Evolutionary conservation across 148 eudicot genomes (phyloP).

Genomic region (Rhododendron ovatum): DNA sequence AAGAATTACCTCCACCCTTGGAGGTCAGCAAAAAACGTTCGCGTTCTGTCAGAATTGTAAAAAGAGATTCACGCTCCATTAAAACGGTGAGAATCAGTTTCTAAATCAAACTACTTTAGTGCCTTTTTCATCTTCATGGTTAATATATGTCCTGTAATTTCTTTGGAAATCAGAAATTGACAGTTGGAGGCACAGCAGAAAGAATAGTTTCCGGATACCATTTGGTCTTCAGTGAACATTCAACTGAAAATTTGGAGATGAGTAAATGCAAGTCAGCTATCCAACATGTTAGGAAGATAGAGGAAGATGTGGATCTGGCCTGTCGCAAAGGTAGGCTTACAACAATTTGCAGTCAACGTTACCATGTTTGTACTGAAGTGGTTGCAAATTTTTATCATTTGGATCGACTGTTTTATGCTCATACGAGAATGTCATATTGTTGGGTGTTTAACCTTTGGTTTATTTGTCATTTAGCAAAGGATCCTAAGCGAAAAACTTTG

Average conservation of each 20-base stretch:
- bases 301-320: slow-evolving; percentile 70
- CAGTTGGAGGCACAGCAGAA: slow-evolving; percentile 77
- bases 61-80: slow-evolving; percentile 84
- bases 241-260: slow-evolving; percentile 68
- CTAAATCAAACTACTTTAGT: not conserved
- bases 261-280: slow-evolving; percentile 76
- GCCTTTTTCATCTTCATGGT: not conserved
- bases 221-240: slow-evolving; percentile 59
- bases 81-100: slow-evolving; percentile 55
- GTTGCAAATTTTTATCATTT: not conserved
- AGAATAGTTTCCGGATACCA: slow-evolving; percentile 87
- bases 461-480: slow-evolving; percentile 52
- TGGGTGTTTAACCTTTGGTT: slow-evolving; percentile 17
- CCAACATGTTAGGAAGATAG: slow-evolving; percentile 75
- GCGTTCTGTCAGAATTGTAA: slow-evolving; percentile 74
- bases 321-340: slow-evolving; percentile 59
- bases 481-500: slow-evolving; percentile 70
- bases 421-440: not conserved
- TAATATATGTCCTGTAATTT: not conserved
- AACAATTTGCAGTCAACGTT: not conserved
- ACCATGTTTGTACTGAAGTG: not conserved
- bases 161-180: slow-evolving; percentile 57
- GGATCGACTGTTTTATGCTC: not conserved
- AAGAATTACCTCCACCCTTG: slow-evolving; percentile 70
- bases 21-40: slow-evolving; percentile 80